Conservation (phyloP, 257 asterid species). For the Datura wrightii region DNA sequence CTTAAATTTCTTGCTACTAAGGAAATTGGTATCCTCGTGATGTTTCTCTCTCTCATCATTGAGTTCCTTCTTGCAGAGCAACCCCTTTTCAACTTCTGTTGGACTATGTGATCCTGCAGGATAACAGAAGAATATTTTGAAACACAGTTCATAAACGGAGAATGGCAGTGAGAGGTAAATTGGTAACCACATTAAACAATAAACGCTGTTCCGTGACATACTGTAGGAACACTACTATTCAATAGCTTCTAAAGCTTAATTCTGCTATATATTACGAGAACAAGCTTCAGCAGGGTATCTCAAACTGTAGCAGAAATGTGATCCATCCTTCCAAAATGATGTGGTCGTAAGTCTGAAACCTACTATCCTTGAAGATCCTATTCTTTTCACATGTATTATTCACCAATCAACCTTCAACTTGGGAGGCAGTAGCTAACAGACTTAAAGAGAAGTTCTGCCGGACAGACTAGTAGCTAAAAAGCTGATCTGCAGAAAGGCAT, state of each 20-base stretch:
- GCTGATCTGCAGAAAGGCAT: neutral
- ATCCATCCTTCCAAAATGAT: slow-evolving; percentile 13
- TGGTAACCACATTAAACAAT: neutral
- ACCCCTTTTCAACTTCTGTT: slow-evolving; percentile 37
- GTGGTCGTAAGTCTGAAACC: neutral
- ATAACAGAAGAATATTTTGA: neutral
- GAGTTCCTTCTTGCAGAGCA: neutral
- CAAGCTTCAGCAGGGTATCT: neutral
- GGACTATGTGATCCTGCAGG: slow-evolving; percentile 54
- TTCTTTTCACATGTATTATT: neutral
- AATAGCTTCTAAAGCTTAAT: neutral
- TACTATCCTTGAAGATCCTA: neutral
- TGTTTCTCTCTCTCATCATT: slow-evolving; percentile 39
- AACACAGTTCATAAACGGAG: neutral
- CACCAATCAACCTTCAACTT: neutral
- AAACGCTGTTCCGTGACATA: neutral
- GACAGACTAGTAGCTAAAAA: neutral
- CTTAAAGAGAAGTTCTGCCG: neutral
- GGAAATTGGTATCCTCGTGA: slow-evolving; percentile 32
- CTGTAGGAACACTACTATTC: slow-evolving; percentile 9
- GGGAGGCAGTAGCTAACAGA: slow-evolving; percentile 11
- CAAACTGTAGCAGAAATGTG: neutral
- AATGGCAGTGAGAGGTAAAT: slow-evolving; percentile 4
- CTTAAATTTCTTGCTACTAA: slow-evolving; percentile 37
- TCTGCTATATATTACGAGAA: neutral